Conservation (phyloP, 371 early-diverging fungal genomes). For the Mortierella sp. region DNA sequence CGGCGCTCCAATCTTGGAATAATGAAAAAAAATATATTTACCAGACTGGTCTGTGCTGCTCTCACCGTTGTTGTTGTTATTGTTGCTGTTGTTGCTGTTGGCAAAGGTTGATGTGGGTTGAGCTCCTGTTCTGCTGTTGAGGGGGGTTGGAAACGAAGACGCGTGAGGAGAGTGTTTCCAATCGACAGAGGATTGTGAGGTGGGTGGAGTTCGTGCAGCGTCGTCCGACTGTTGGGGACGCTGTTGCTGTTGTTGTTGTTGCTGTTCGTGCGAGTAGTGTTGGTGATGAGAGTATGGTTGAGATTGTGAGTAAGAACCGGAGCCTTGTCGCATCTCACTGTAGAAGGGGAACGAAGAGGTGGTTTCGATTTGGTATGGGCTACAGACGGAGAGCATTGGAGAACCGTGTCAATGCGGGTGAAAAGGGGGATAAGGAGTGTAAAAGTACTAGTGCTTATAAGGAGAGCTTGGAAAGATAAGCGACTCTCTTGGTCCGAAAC, state of each 20-base stretch:
- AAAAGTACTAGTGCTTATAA: not conserved
- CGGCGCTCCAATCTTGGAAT: conserved; percentile 13
- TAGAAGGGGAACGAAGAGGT: conserved; percentile 53
- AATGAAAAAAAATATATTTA: not conserved
- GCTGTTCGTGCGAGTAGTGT: conserved; percentile 10
- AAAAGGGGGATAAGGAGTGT: not conserved
- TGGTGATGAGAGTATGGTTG: conserved; percentile 13
- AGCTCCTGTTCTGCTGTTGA: conserved; percentile 26
- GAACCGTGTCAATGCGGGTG: conserved; percentile 8
- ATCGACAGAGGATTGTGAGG: conserved; percentile 9
- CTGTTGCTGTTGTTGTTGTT: conserved; percentile 8
- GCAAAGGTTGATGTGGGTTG: conserved; percentile 9
- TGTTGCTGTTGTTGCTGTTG: not conserved
- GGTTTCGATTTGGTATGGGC: conserved; percentile 48
- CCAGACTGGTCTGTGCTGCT: conserved; percentile 18
- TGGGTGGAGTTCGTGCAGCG: conserved; percentile 3
- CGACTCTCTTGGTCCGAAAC: not conserved
- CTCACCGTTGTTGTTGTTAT: not conserved
- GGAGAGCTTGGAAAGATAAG: conserved; percentile 3
- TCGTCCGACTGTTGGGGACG: not conserved
- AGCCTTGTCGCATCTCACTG: conserved; percentile 38
- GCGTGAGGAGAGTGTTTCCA: conserved; percentile 27
- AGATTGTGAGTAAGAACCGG: conserved; percentile 13
- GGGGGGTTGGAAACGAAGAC: conserved; percentile 12
- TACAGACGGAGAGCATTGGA: conserved; percentile 52